Base-by-base conservation (phyloP, 2,329 filamentous ascomycete species). In the Talaromyces piceae region DNA sequence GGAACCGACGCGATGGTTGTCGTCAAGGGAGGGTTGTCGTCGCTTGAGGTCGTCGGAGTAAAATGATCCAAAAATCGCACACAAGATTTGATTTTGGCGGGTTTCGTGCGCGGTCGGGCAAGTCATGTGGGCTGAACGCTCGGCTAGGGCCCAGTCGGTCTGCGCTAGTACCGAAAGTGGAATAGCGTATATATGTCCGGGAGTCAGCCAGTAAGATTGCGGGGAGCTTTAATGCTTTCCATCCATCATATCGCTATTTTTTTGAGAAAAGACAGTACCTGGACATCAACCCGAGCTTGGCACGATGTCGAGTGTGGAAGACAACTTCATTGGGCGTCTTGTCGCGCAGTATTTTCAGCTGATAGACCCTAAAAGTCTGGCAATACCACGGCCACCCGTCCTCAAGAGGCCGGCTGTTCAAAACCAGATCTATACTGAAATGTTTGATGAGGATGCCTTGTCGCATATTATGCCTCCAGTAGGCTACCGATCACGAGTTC, bases 281-380 rank as follows among this genome's bases (percentile, higher is more conserved):
- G 16, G 33, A 37, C 20, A 9, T 18, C 20, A 37, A 4, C n/a
- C 1, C 12, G 26, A 28, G 26, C 26, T 28, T 28, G 26, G 26
- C 3, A 20, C 41, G 4, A 43, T 43, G 23, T 22, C 45, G 6
- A 16, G 23, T 6, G 3, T 9, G 37, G 37, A 26, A 23, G 45
- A 25, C 9, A 23, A 44, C 16, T 27, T 39, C 7, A 23, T 49
- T 28, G 23, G 27, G 58, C 52, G 52, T 58, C 63, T 77, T 46
- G 61, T 65, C 54, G 77, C 80, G 82, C 90, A 95, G 64, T 94
- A 88, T 63, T 77, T 91, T 28, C 90, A 96, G 65, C 73, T 91
- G 2, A 82, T 83, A 39, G 77, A 91, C 44, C 71, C 74, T 0
- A 66, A 75, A 6, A 65, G 75, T 25, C 72, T 91, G 30, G 76